Evolutionary conservation across 2,329 filamentous ascomycete genomes (phyloP), one percentile per base, ranked within the genome.

Genomic region (Botrytis tulipae): DNA sequence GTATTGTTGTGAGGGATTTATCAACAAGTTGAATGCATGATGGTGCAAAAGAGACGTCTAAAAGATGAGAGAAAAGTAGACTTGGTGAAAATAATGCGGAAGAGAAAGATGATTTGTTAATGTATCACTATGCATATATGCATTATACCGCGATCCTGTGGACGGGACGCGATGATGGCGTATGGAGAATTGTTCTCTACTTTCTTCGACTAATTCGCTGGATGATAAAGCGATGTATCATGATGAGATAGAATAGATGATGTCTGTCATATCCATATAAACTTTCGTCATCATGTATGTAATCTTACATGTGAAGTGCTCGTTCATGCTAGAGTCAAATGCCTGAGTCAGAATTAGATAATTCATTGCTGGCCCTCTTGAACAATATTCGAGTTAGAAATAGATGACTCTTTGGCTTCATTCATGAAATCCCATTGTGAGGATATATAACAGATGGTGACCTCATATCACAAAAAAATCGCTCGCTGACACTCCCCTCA

Each of bases 81-180:
- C 35, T 66, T 44, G 48, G 29, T 57, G 51, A n/a, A 57, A 18
- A 29, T 57, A 57, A 57, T 57, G 14, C 4, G 14, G 51, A 59
- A 40, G 18, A 29, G 18, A 10, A 6, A 22, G 40, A 73, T 71
- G 46, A 14, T 25, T 61, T n/a, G 62, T 61, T 59, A 66, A 59
- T 61, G 12, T 63, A 48, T 32, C n/a, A 35, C 44, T 32, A 60
- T 59, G 35, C n/a, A 59, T 67, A 37, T 67, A 67, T 72, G 63
- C 51, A 72, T 61, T 48, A 32, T 68, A 40, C 62, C 62, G 62
- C 54, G 62, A 29, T 51, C 25, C 71, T 67, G 62, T 67, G 40
- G 51, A 44, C 40, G 46, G 71, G 61, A 61, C 32, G 54, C 25
- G 63, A 72, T 69, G 54, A 72, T 69, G 62, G 70, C 35, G 42